Base-by-base conservation (phyloP, 2,329 filamentous ascomycete genomes). In the Colletotrichum ledebouriae region DNA sequence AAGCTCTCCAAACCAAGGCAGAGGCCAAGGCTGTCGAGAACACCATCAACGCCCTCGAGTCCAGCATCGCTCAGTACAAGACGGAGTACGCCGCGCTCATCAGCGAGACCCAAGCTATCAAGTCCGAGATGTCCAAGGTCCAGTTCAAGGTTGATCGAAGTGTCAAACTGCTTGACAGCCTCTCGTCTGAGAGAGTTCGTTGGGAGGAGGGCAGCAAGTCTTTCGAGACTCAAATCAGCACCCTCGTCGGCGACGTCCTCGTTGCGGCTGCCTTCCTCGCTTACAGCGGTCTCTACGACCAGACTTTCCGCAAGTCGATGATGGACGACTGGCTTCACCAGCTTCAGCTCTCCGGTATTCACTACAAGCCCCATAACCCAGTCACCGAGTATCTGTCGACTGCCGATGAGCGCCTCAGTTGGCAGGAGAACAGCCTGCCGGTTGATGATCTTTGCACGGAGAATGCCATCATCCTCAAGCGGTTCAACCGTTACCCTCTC, bases 151-250 rank as follows among this genome's bases (percentile, higher is more conserved):
- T 99, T 63, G 94, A 98, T 78, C 91, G 96, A 77, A 98, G 95
- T 83, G 93, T 98, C 71, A 91, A 94, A 75, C 86, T 99, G 55
- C 90, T 99, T 20, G 95, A 98, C 80, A 98, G 94, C 80, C 84
- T 99, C 73, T 97, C 96, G 9, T 98, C 95, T 4, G 96, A 99
- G 82, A 89, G 95, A 79, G 89, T 87, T 44, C 91, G 96, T 76
- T 99, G 96, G 96, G 96, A 99, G 76, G 93, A 95, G 75, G 94
- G 94, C 73, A 99, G 96, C 87, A 97, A 92, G 82, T 98, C 95
- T 0, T 99, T 99, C 78, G 95, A 98, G 79, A 97, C 94, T 2
- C 96, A 99, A 78, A 98, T 99, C 77, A 92, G 93, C 79, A 99
- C 96, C 2, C 89, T 99, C 59, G 93, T 99, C 42, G 96, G 96